Percentiles rank a stretch among this genome's conserved stretches.
These are phyloP conservation scores for Silene vulgaris DNA, from an alignment of 179 eudicot species.

Conservation along the genomic window DNA sequence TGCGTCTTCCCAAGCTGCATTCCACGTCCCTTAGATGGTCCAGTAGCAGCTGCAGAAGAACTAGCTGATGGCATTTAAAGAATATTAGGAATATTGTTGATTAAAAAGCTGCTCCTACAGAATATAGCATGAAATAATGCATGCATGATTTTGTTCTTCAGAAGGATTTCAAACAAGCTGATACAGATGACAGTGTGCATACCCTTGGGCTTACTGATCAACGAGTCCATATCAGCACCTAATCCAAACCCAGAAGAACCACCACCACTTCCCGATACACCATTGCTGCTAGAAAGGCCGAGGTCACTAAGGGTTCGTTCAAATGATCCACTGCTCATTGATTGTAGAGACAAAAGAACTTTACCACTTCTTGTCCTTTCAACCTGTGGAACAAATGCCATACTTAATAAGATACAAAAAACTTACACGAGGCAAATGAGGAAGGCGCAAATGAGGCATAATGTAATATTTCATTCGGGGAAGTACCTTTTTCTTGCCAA, in stretches of 20 bases:
- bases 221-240: conserved; percentile 49
- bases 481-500: conserved; percentile 78
- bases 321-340: conserved; percentile 62
- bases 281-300: conserved; percentile 33
- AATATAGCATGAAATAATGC: no score
- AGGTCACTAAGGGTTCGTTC: conserved; percentile 59
- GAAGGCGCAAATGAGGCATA: not conserved
- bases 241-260: conserved; percentile 49
- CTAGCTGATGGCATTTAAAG: conserved; percentile 40
- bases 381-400: conserved; percentile 44
- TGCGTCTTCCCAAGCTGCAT: conserved; percentile 82
- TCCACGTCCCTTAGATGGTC: conserved; percentile 74
- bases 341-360: conserved; percentile 61
- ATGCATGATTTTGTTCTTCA: no score
- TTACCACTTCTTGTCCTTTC: conserved; percentile 67
- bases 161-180: not conserved
- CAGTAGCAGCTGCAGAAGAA: conserved; percentile 58
- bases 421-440: not conserved
- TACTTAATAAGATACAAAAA: not conserved
- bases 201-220: conserved; percentile 69
- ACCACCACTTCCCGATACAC: conserved; percentile 31
- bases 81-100: not conserved
- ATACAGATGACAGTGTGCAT: conserved; percentile 17
- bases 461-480: not conserved
- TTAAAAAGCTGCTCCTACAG: no score